Conservation (phyloP, 176 grass and related monocot genomes). For the Ensete glaucum region DNA sequence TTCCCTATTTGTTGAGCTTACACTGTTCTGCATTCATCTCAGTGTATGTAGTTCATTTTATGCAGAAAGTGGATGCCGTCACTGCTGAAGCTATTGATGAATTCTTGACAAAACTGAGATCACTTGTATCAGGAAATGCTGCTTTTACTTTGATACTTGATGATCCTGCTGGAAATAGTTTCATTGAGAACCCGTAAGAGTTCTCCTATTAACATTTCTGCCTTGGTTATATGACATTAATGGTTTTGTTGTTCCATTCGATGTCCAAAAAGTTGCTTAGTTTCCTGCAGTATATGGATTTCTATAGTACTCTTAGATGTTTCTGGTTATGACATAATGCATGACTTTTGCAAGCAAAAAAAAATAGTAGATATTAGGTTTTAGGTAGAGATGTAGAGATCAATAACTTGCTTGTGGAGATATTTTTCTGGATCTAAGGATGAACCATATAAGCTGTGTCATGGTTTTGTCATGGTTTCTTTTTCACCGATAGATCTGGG, state of each 20-base stretch:
- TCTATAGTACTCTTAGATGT: not conserved
- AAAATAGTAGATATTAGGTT: too few species aligned
- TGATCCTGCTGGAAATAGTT: slow-evolving; percentile 93
- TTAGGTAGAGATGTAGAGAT: too few species aligned
- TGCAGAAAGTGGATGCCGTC: slow-evolving; percentile 87
- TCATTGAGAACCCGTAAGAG: slow-evolving; percentile 83
- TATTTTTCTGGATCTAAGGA: too few species aligned
- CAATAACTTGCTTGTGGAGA: too few species aligned
- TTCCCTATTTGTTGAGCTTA: slow-evolving; percentile 11
- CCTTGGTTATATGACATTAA: not conserved
- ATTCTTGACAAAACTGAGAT: slow-evolving; percentile 73
- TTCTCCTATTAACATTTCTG: not conserved
- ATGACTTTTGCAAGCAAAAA: too few species aligned
- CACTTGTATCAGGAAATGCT: slow-evolving; percentile 54
- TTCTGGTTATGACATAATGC: not conserved
- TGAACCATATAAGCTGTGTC: too few species aligned
- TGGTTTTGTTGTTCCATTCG: not conserved
- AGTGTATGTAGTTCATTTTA: not conserved
- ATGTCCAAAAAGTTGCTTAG: not conserved
- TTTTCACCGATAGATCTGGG: too few species aligned
- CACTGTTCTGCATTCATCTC: not conserved
- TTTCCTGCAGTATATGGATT: not conserved
- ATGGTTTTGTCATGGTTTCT: too few species aligned
- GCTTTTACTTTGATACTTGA: slow-evolving; percentile 83
- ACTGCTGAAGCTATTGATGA: slow-evolving; percentile 82